Evolutionary conservation across 768 basidiomycete species (phyloP).

Genomic region (Boletus vinaceobasis): DNA sequence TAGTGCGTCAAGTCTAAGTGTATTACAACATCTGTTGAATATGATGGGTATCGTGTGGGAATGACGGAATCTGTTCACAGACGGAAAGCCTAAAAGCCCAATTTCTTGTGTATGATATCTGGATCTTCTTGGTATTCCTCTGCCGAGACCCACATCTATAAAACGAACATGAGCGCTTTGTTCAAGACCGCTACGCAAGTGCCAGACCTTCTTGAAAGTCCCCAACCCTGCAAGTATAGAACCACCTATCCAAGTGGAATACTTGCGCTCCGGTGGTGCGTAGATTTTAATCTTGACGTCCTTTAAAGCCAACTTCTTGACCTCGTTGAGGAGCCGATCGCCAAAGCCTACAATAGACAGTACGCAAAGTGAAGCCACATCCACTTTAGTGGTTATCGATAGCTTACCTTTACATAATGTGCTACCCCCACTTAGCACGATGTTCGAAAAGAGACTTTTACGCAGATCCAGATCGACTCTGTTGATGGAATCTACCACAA

Average conservation of each 20-base stretch:
- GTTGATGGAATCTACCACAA: constrained; percentile 97
- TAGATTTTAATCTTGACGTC: constrained; percentile 99
- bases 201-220: constrained; percentile 91
- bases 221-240: constrained; percentile 93
- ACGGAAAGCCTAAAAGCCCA: constrained; percentile 58
- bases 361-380: constrained; percentile 18
- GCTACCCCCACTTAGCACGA: constrained; percentile 94
- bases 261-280: constrained; percentile 98
- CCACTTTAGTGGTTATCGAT: neutral
- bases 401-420: constrained; percentile 86
- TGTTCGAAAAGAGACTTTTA: constrained; percentile 93
- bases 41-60: constrained; percentile 32
- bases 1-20: constrained; percentile 28
- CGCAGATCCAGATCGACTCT: constrained; percentile 94
- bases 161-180: constrained; percentile 7
- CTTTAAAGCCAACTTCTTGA: constrained; percentile 92
- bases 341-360: constrained; percentile 67
- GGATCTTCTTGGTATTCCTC: constrained; percentile 99
- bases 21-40: constrained; percentile 32
- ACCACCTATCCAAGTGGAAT: constrained; percentile 96
- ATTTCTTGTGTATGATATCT: constrained; percentile 96
- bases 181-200: neutral
- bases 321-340: constrained; percentile 92
- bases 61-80: constrained; percentile 9
- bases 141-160: constrained; percentile 98